Evolutionary conservation across 345 rosid genomes (phyloP).

Genomic region (Isatis tinctoria): DNA sequence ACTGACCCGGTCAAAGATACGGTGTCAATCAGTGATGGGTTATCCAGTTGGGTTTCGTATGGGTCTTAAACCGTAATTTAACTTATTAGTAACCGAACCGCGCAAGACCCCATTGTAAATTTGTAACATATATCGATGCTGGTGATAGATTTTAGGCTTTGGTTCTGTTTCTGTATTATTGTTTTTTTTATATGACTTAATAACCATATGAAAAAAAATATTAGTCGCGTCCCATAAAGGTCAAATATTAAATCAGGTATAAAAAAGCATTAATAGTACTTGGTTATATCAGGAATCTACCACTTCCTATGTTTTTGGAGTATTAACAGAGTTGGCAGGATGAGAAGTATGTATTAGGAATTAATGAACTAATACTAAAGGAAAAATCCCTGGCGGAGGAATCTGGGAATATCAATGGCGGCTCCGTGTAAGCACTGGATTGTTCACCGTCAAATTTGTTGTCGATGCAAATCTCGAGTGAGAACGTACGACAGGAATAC

Average conservation of each 20-base stretch:
- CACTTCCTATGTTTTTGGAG: too few relatives aligned
- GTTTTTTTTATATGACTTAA: neutral
- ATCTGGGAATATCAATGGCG: neutral
- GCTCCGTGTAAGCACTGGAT: slow-evolving; percentile 6
- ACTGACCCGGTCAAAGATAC: slow-evolving; percentile 20
- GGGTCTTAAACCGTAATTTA: neutral
- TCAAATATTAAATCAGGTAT: too few relatives aligned
- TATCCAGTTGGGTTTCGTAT: neutral
- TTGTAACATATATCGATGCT: neutral
- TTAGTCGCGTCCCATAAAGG: too few relatives aligned
- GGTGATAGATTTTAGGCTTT: neutral
- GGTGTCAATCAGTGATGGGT: neutral
- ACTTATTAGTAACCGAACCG: neutral
- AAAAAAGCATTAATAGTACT: neutral
- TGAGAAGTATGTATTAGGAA: too few relatives aligned
- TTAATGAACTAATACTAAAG: too few relatives aligned
- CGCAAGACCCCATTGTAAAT: neutral
- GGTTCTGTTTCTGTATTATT: neutral
- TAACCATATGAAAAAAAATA: too few relatives aligned
- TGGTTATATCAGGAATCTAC: neutral
- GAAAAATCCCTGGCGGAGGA: too few relatives aligned
- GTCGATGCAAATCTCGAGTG: neutral
- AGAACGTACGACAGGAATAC: neutral
- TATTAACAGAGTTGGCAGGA: too few relatives aligned
- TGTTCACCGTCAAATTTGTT: neutral